Conservation (phyloP, 768 basidiomycete species). For the Royoungia palumana region DNA sequence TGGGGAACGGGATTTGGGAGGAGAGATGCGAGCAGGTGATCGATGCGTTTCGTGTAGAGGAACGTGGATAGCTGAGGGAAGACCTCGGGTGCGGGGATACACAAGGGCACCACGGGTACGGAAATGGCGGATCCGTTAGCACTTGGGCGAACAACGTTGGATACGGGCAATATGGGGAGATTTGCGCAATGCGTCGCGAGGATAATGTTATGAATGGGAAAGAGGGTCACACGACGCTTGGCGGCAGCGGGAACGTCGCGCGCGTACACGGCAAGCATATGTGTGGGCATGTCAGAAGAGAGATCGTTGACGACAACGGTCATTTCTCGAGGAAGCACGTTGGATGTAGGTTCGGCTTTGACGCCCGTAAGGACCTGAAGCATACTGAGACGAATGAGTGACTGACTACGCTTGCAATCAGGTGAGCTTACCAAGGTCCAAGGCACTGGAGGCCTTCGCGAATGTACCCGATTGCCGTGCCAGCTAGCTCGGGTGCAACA, state of each 20-base stretch:
- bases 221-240: constrained; percentile 33
- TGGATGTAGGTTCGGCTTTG: constrained; percentile 16
- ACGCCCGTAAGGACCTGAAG: constrained; percentile 30
- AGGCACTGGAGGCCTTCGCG: constrained; percentile 27
- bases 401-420: background rate
- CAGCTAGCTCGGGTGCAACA: constrained; percentile 27
- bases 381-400: constrained; percentile 25
- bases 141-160: constrained; percentile 12
- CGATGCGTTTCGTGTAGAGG: constrained; percentile 65
- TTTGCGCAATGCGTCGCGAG: constrained; percentile 31
- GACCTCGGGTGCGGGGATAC: constrained; percentile 66
- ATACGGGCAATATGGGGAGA: constrained; percentile 21
- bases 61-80: constrained; percentile 63
- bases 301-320: constrained; percentile 25
- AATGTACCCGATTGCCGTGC: constrained; percentile 23
- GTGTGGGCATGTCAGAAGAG: constrained; percentile 32
- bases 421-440: constrained; percentile 24
- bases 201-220: constrained; percentile 37
- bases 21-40: constrained; percentile 55
- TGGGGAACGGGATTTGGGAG: constrained; percentile 45
- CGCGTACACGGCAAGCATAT: constrained; percentile 31
- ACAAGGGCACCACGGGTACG: constrained; percentile 66
- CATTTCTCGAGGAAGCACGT: constrained; percentile 30
- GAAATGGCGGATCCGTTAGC: constrained; percentile 18
- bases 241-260: constrained; percentile 20